A percentile compares a stretch with the other conserved stretches of the same genome.
Conservation (phyloP, 345 rosid genomes). For the Eucalyptus sp. region DNA sequence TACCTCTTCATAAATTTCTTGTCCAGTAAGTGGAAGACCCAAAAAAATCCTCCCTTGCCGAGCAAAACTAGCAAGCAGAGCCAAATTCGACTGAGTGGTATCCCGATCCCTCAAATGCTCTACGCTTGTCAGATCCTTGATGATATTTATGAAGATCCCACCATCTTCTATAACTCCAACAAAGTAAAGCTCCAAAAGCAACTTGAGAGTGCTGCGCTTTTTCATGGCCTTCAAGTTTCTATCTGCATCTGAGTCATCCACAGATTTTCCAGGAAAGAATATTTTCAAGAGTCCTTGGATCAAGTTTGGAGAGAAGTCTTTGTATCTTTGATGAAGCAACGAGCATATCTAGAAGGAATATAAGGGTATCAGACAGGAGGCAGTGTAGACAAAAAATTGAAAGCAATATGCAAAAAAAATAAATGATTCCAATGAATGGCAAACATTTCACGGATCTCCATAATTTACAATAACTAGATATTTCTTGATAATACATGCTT, state of each 20-base stretch:
- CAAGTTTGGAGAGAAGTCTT: slow-evolving; percentile 84
- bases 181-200: slow-evolving; percentile 87
- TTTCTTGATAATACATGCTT: not conserved
- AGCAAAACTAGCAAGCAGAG: slow-evolving; percentile 95
- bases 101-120: slow-evolving; percentile 91
- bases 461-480: not conserved
- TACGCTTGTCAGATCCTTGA: slow-evolving; percentile 72
- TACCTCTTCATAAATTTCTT: slow-evolving; percentile 82
- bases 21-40: slow-evolving; percentile 89
- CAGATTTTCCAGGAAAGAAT: slow-evolving; percentile 90
- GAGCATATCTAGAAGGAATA: slow-evolving; percentile 65
- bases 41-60: slow-evolving; percentile 92
- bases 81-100: slow-evolving; percentile 80
- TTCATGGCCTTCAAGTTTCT: slow-evolving; percentile 87
- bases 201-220: slow-evolving; percentile 87
- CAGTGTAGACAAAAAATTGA: not conserved
- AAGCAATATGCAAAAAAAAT: not conserved
- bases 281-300: slow-evolving; percentile 81
- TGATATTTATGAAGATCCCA: slow-evolving; percentile 61
- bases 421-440: not conserved
- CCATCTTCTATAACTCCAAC: slow-evolving; percentile 88
- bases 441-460: not conserved
- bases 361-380: not conserved
- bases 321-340: slow-evolving; percentile 94
- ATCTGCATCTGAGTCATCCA: slow-evolving; percentile 80